Evolutionary conservation across 345 rosid species (phyloP).

Genomic region (Turnera subulata): DNA sequence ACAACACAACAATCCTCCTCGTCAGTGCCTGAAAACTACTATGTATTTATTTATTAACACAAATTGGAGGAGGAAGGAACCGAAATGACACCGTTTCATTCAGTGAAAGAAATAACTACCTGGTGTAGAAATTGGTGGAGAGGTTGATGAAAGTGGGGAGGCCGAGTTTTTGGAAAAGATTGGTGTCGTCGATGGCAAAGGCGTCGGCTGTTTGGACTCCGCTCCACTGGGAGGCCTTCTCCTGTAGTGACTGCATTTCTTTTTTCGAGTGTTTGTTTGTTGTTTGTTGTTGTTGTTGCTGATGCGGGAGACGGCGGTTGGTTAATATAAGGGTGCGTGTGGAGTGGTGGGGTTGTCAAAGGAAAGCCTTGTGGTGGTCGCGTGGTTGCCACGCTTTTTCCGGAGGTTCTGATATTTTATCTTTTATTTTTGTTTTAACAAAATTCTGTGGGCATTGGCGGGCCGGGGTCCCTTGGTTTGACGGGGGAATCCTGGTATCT

Average conservation of each 20-base stretch:
- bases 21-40: too few relatives aligned
- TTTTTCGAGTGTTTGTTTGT: background rate
- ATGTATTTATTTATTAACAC: too few relatives aligned
- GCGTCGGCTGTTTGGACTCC: slow-evolving; percentile 73
- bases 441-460: too few relatives aligned
- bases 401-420: too few relatives aligned
- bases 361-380: background rate
- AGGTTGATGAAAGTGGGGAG: slow-evolving; percentile 76
- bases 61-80: background rate
- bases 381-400: too few relatives aligned
- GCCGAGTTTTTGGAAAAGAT: slow-evolving; percentile 71
- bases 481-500: too few relatives aligned
- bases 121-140: slow-evolving; percentile 86
- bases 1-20: slow-evolving; percentile 1
- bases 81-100: background rate
- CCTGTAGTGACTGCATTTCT: slow-evolving; percentile 73
- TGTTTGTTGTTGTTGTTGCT: background rate
- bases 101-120: slow-evolving; percentile 28
- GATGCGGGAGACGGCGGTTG: background rate
- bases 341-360: too few relatives aligned
- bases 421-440: too few relatives aligned
- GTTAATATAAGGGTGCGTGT: background rate
- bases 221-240: slow-evolving; percentile 81
- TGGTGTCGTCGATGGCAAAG: slow-evolving; percentile 69
- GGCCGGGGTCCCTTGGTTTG: too few relatives aligned